Evolutionary conservation across 495 filamentous ascomycete genomes (phyloP), one percentile per base, ranked within the genome.

Genomic region (Hyaloscypha bicolor): DNA sequence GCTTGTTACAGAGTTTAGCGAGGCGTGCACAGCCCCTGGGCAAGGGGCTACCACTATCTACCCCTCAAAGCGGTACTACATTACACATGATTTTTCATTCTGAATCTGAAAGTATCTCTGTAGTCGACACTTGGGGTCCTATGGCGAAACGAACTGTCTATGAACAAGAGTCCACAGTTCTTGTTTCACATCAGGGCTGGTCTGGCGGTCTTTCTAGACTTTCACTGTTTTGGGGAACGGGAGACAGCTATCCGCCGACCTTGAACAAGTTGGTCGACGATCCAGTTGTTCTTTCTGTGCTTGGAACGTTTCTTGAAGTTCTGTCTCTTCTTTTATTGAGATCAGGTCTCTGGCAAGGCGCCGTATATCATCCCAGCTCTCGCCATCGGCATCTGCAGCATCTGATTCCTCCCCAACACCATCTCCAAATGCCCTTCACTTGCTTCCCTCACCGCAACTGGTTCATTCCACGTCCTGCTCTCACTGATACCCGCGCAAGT

Each of bases 381-480:
- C 22, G 51, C 51, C 51, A 12, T 6, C 19, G 51, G 19, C 51
- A 53, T 21, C 19, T 53, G 51, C 9, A 21, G 51, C 19, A 53
- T 21, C 51, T 53, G 19, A 21, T 53, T 25, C 16, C 51, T 53
- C 9, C 51, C 51, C 22, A 53, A n/a, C 6, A 53, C 22, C 51
- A 53, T 53, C 19, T 53, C 51, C 51, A 53, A n/a, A 53, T 25
- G 51, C 6, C 51, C 51, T 4, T 53, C 51, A 25, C 51, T 53
- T 21, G 51, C 22, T 16, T 61, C 59, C 59, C 59, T 61, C 12
- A 61, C 35, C 16, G 59, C 59, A 22, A 61, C 19, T 6, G 35
- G 14, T 22, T 61, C 59, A 21, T 9, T 45, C 30, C 30, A 61
- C 9, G 31, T 45, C 8, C 59, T 21, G 19, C 0, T 45, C 5